phyloP scores from a whole-genome alignment of 306 rosid genomes.

The Canavalia ensiformis region DNA sequence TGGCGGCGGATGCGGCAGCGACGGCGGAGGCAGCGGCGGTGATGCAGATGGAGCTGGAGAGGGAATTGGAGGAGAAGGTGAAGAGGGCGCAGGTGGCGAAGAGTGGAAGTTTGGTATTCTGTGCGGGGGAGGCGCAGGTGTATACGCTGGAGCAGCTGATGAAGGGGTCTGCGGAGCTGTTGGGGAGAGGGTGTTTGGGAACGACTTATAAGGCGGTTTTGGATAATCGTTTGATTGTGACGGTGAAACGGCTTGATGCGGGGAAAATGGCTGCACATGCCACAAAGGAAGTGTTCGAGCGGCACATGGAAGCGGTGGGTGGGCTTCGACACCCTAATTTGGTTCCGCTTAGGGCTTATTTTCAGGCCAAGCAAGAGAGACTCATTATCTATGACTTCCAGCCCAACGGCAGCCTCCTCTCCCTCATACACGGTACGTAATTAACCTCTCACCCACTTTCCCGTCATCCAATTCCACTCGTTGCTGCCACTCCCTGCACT shows the following conservation, averaged over 20 bases:
- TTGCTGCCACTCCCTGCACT: background rate
- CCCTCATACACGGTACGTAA: constrained; percentile 84
- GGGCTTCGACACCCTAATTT: constrained; percentile 89
- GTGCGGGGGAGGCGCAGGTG: constrained; percentile 85
- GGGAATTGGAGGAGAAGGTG: constrained; percentile 82
- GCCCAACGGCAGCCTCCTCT: constrained; percentile 86
- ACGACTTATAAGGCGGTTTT: constrained; percentile 85
- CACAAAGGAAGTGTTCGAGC: constrained; percentile 66
- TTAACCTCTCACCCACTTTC: too few relatives aligned
- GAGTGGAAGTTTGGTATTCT: constrained; percentile 85
- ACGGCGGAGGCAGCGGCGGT: constrained; percentile 63
- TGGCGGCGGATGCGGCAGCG: constrained; percentile 59
- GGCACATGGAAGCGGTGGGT: constrained; percentile 90
- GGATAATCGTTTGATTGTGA: constrained; percentile 85
- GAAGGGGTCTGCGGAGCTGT: constrained; percentile 84
- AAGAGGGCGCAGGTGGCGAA: constrained; percentile 73
- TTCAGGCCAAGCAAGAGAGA: constrained; percentile 88
- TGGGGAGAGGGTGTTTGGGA: constrained; percentile 82
- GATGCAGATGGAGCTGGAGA: constrained; percentile 75
- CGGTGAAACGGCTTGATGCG: constrained; percentile 86
- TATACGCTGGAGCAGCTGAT: constrained; percentile 88
- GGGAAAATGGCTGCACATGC: constrained; percentile 58
- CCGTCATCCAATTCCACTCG: background rate
- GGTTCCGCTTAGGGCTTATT: constrained; percentile 83
- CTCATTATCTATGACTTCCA: constrained; percentile 83